Base-by-base conservation (phyloP, 352 stramenopile genomes). In the Phytophthora capsici region DNA sequence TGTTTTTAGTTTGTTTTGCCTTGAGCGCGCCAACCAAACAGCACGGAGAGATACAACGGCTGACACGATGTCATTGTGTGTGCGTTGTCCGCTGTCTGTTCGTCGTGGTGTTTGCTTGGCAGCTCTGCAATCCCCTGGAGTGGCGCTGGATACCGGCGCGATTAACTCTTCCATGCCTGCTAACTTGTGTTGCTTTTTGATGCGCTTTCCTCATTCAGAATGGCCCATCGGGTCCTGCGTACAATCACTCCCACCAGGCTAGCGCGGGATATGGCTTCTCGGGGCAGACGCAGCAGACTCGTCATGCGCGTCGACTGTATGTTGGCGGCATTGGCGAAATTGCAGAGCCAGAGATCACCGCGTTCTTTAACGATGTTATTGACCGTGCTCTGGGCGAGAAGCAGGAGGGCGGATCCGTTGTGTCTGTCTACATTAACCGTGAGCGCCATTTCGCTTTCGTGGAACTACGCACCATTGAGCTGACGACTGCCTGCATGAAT, bases 361-460 rank as follows among this genome's bases (percentile, higher is more conserved):
- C 72, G 41, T 98, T 98, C 63, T 98, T 98, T 75, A 96, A 97
- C 68, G 84, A 97, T 50, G 83, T 97, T 46, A 94, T 98, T 58
- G 85, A 94, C 63, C 83, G 81, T n/a, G 83, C 86, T 37, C 73
- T 97, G 6, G 88, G 78, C 25, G 83, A 92, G 57, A 80, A 77
- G 17, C 82, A 91, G 57, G 82, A 93, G 34, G 83, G 86, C 38
- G 87, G 87, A 40, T 82, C 81, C 6, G 87, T 95, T 17, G 84
- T 93, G 46, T 93, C 84, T 22, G 87, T 98, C 7, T 99, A 98
- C 76, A 98, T 99, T 57, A 99, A 99, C 77, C 78, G 86, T 50
- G 96, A 99, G 66, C 93, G 96, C 49, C 89, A 97, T 37, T 99
- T 99, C 61, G 96, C 94, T 16, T 99, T 99, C 69, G 86, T 99